Conservation (phyloP, 805 yeast species). For the Candida gorgasii region DNA sequence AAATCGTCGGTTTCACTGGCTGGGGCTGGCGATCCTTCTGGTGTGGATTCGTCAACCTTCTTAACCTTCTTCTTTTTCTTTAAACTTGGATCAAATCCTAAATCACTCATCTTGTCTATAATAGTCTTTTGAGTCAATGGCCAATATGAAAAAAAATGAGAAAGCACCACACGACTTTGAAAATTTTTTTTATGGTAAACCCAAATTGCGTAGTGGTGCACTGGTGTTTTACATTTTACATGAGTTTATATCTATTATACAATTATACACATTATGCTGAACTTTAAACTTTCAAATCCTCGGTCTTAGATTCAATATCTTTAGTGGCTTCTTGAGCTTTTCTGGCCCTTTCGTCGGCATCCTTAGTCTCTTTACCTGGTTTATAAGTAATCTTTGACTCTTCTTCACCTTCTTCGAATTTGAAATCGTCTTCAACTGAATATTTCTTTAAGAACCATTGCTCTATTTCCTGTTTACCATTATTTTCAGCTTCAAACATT, state of each 20-base stretch:
- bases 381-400: conserved; percentile 45
- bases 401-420: conserved; percentile 42
- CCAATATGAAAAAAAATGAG: conserved; percentile 10
- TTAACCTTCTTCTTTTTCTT: conserved; percentile 76
- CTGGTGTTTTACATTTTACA: background rate
- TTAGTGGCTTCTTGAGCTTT: conserved; percentile 35
- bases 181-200: conserved; percentile 2
- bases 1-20: conserved; percentile 53
- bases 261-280: no score
- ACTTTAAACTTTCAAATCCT: conserved; percentile 7
- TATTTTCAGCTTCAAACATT: conserved; percentile 85
- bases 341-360: conserved; percentile 38
- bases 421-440: conserved; percentile 59
- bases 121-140: conserved; percentile 1
- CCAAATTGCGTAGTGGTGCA: background rate
- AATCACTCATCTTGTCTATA: conserved; percentile 38
- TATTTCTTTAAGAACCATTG: conserved; percentile 72
- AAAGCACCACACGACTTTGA: conserved; percentile 14
- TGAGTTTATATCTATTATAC: background rate
- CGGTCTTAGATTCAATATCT: conserved; percentile 9
- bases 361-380: conserved; percentile 45
- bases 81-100: conserved; percentile 73
- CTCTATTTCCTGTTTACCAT: conserved; percentile 73
- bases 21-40: conserved; percentile 24
- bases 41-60: conserved; percentile 43